Conservation (phyloP, 371 early-diverging fungal genomes). For the Polyrhizophydium stewartii region DNA sequence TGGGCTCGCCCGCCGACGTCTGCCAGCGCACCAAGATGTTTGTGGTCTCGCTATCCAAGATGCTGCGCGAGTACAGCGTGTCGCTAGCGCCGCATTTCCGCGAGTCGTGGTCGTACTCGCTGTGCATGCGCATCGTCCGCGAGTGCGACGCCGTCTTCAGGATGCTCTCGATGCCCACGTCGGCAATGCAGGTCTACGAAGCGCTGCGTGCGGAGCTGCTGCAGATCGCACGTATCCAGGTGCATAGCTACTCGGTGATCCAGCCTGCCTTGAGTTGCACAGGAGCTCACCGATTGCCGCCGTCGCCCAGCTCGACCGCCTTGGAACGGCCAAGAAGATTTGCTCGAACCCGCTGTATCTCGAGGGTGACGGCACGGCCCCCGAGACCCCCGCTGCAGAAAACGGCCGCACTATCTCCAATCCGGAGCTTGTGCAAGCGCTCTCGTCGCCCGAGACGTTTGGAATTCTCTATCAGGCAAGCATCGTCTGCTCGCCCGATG, state of each 20-base stretch:
- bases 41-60: slow-evolving; percentile 65
- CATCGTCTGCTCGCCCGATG: too few relatives aligned
- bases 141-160: slow-evolving; percentile 70
- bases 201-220: slow-evolving; percentile 73
- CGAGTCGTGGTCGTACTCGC: slow-evolving; percentile 76
- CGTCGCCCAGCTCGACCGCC: not conserved
- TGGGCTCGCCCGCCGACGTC: slow-evolving; percentile 61
- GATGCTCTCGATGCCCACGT: slow-evolving; percentile 23
- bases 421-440: slow-evolving; percentile 58
- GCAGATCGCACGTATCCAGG: slow-evolving; percentile 54
- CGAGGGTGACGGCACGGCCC: too few relatives aligned
- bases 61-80: slow-evolving; percentile 65
- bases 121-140: slow-evolving; percentile 69
- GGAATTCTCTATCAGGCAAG: not conserved
- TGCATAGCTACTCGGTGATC: slow-evolving; percentile 2
- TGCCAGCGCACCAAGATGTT: slow-evolving; percentile 68
- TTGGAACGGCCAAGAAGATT: not conserved
- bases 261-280: too few relatives aligned
- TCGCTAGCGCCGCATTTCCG: slow-evolving; percentile 49
- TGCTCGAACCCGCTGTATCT: not conserved
- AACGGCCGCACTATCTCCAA: slow-evolving; percentile 50
- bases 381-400: not conserved
- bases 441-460: slow-evolving; percentile 35
- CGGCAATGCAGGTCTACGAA: slow-evolving; percentile 53
- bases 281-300: slow-evolving; percentile 24